A percentile compares a stretch with the other conserved stretches of the same genome.
phyloP scores from a whole-genome alignment of 73 alveolate species.

The Stentor coeruleus region DNA sequence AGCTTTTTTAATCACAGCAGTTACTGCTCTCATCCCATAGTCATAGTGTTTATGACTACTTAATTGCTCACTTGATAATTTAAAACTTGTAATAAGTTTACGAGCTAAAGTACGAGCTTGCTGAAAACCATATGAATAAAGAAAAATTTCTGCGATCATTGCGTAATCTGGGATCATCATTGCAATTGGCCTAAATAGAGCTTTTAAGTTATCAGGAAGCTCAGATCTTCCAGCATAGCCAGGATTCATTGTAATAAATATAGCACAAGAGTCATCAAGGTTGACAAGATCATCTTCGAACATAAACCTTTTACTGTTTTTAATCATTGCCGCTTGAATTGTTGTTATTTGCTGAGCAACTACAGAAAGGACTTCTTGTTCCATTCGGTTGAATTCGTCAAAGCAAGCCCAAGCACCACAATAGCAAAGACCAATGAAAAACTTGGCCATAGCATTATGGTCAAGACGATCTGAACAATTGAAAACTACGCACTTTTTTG shows the following conservation, averaged over 20 bases:
- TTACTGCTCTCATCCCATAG: slow-evolving; percentile 77
- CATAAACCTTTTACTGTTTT: slow-evolving; percentile 67
- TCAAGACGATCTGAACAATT: slow-evolving; percentile 85
- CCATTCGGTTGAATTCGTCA: slow-evolving; percentile 98
- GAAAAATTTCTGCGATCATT: slow-evolving; percentile 83
- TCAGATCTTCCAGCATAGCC: slow-evolving; percentile 98
- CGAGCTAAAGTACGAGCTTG: slow-evolving; percentile 68
- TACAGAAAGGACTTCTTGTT: slow-evolving; percentile 96
- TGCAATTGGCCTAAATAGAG: slow-evolving; percentile 94
- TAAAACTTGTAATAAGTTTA: slow-evolving; percentile 45
- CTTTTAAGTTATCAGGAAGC: slow-evolving; percentile 96
- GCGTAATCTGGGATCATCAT: slow-evolving; percentile 97
- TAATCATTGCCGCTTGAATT: slow-evolving; percentile 69
- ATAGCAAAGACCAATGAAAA: slow-evolving; percentile 98
- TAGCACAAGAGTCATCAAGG: slow-evolving; percentile 86
- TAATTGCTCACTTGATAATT: slow-evolving; percentile 60
- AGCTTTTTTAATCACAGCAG: slow-evolving; percentile 64
- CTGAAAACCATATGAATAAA: slow-evolving; percentile 69
- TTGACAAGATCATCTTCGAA: slow-evolving; percentile 72
- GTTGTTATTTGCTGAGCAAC: slow-evolving; percentile 73
- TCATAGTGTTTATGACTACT: slow-evolving; percentile 71
- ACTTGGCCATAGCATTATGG: slow-evolving; percentile 93
- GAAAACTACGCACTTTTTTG: slow-evolving; percentile 87
- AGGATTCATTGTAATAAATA: slow-evolving; percentile 98
- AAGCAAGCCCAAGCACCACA: slow-evolving; percentile 98